A percentile compares a stretch with the other conserved stretches of the same genome.
These are phyloP conservation scores for Neospermospora avenae DNA, from an alignment of 2,329 filamentous ascomycete genomes.

Conservation along the genomic window DNA sequence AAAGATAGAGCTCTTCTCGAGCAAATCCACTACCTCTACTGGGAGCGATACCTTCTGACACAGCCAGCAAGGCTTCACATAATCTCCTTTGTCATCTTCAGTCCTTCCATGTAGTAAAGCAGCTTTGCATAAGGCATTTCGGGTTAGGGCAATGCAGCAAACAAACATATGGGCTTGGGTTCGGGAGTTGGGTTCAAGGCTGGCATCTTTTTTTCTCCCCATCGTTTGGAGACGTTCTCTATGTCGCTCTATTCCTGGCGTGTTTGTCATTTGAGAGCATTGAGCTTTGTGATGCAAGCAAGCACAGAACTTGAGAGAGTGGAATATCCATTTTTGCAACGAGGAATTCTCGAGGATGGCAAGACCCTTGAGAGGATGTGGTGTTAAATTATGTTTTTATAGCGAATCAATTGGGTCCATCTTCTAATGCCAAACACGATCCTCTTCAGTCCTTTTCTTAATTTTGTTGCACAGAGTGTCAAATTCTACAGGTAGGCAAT, in stretches of 20 bases:
- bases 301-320: background rate
- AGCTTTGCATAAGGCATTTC: constrained; percentile 20
- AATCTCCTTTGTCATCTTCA: constrained; percentile 26
- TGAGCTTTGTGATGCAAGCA: constrained; percentile 7
- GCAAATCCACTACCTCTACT: constrained; percentile 5
- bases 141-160: constrained; percentile 13
- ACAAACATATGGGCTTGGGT: constrained; percentile 23
- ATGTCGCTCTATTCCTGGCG: background rate
- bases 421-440: background rate
- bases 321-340: background rate
- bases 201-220: too few relatives aligned
- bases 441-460: background rate
- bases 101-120: constrained; percentile 21
- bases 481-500: too few relatives aligned
- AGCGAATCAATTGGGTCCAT: constrained; percentile 19
- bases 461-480: too few relatives aligned
- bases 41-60: background rate
- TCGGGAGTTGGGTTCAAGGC: constrained; percentile 17
- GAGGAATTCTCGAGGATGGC: constrained; percentile 3
- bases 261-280: constrained; percentile 13
- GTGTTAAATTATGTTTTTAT: constrained; percentile 25
- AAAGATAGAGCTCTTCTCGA: constrained; percentile 24
- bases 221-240: background rate
- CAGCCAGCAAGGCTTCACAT: constrained; percentile 13
- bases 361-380: constrained; percentile 20